phyloP scores from a whole-genome alignment of 805 yeast species.

The Candida caryicola region DNA sequence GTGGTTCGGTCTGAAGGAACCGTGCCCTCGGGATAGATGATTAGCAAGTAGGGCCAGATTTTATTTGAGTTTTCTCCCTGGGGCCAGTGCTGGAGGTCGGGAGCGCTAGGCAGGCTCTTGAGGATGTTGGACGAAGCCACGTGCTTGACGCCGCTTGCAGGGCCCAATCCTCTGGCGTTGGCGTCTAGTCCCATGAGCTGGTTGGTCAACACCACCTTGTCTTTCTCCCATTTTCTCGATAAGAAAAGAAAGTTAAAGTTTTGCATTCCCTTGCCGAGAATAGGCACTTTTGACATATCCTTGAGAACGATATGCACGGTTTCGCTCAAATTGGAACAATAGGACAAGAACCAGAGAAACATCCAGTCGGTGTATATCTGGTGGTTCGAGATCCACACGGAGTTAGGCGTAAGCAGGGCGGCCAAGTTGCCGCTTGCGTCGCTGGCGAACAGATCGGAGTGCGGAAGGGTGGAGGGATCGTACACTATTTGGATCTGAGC shows the following conservation, averaged over 20 bases:
- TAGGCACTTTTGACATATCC: conserved; percentile 70
- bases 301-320: conserved; percentile 73
- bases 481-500: conserved; percentile 51
- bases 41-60: conserved; percentile 53
- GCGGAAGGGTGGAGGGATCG: conserved; percentile 26
- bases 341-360: conserved; percentile 81
- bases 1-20: conserved; percentile 69
- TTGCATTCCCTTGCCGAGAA: conserved; percentile 84
- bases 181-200: conserved; percentile 58
- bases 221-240: conserved; percentile 83
- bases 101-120: conserved; percentile 1
- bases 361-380: conserved; percentile 95
- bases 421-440: conserved; percentile 3
- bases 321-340: conserved; percentile 63
- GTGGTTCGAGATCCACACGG: conserved; percentile 81
- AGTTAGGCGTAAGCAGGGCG: conserved; percentile 33
- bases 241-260: conserved; percentile 75
- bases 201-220: conserved; percentile 55
- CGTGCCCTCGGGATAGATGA: conserved; percentile 94
- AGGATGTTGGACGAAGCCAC: conserved; percentile 28
- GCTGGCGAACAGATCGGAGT: conserved; percentile 5
- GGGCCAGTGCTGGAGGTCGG: conserved; percentile 28
- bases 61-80: conserved; percentile 20
- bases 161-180: conserved; percentile 56
- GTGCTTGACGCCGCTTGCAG: conserved; percentile 40